phyloP scores from a whole-genome alignment of 192 early-diverging fungal genomes.

The Entomortierella parvispora region DNA sequence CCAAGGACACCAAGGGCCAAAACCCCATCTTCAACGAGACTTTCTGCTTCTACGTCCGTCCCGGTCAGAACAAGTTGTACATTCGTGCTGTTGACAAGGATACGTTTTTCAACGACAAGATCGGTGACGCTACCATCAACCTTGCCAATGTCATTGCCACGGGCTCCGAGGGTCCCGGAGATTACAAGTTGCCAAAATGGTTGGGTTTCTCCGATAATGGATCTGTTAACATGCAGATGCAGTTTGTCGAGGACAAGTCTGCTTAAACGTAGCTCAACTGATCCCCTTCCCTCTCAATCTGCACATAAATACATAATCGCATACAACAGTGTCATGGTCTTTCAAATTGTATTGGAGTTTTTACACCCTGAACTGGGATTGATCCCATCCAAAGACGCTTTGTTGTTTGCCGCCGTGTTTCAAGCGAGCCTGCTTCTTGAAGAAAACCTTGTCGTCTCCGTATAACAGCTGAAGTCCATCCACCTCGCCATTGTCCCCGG shows the following conservation, averaged over 20 bases:
- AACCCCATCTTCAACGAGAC: constrained; percentile 11
- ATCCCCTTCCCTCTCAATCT: too few species aligned
- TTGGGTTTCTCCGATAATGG: constrained; percentile 31
- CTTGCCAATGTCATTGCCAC: constrained; percentile 10
- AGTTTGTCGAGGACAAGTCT: constrained; percentile 22
- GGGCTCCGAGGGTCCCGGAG: constrained; percentile 6
- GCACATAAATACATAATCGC: too few species aligned
- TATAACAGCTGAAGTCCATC: too few species aligned
- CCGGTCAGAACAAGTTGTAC: constrained; percentile 36
- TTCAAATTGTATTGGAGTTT: too few species aligned
- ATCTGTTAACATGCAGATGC: constrained; percentile 28
- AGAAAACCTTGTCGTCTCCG: too few species aligned
- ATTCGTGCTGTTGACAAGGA: constrained; percentile 46
- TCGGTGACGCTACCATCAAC: constrained; percentile 33
- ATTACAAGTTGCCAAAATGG: constrained; percentile 40
- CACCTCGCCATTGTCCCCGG: too few species aligned
- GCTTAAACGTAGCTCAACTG: too few species aligned
- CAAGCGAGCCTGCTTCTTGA: too few species aligned
- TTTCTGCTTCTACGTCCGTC: constrained; percentile 14
- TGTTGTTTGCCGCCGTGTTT: too few species aligned
- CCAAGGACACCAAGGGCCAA: constrained; percentile 16
- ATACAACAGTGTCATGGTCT: too few species aligned
- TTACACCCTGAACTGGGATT: too few species aligned
- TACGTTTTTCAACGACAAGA: constrained; percentile 35
- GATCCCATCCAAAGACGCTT: too few species aligned